Percentiles rank a stretch among this genome's conserved stretches.
phyloP scores from a whole-genome alignment of 2,329 filamentous ascomycete genomes.

The Exophiala lecanii-corni region DNA sequence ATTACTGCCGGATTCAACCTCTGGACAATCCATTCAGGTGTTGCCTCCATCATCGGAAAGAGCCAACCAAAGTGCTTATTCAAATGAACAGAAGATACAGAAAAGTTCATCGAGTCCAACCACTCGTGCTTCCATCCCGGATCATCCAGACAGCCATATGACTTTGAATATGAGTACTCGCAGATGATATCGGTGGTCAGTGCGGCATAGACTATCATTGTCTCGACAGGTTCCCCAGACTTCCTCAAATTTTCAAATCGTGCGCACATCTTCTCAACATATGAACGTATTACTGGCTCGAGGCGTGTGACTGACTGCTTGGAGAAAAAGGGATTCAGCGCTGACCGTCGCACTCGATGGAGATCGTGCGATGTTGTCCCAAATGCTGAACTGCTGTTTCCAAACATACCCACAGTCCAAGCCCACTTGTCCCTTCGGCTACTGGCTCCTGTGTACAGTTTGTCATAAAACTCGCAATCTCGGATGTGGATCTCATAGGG shows the following conservation, averaged over 20 bases:
- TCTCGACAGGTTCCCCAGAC: slow-evolving; percentile 3
- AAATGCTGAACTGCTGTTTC: slow-evolving; percentile 11
- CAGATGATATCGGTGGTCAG: slow-evolving; percentile 16
- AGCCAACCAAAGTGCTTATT: too few relatives aligned
- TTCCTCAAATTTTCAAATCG: slow-evolving; percentile 8
- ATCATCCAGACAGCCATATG: too few relatives aligned
- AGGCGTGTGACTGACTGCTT: slow-evolving; percentile 9
- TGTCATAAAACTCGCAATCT: slow-evolving; percentile 21
- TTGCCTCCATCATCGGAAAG: too few relatives aligned
- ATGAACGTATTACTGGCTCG: slow-evolving; percentile 11
- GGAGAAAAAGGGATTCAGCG: slow-evolving; percentile 27
- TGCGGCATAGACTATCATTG: slow-evolving; percentile 9
- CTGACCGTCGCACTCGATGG: slow-evolving; percentile 21
- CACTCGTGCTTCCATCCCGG: too few relatives aligned
- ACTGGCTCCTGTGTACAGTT: slow-evolving; percentile 20
- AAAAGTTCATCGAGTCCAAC: too few relatives aligned
- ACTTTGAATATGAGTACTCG: too few relatives aligned
- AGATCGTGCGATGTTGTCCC: slow-evolving; percentile 21
- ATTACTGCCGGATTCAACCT: too few relatives aligned
- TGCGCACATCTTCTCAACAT: slow-evolving; percentile 5
- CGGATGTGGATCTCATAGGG: slow-evolving; percentile 25
- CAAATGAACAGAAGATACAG: too few relatives aligned
- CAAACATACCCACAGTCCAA: slow-evolving; percentile 15
- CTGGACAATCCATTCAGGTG: too few relatives aligned
- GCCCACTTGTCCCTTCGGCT: slow-evolving; percentile 23